Evolutionary conservation across 192 early-diverging fungal genomes (phyloP), one percentile per base, ranked within the genome.

Genomic region (Entomortierella beljakovae): DNA sequence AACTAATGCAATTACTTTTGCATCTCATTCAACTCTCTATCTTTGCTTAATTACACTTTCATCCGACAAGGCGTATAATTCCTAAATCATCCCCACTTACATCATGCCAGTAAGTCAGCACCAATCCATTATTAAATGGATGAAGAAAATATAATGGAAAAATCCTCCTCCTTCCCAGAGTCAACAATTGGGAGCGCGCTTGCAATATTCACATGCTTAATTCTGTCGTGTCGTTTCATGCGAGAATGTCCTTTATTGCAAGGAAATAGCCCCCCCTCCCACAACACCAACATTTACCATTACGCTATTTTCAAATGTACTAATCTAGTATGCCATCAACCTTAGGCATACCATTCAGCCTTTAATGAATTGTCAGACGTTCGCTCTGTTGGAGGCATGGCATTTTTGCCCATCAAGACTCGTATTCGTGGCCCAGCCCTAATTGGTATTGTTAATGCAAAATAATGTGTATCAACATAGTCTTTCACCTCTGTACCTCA

Each of bases 351-450:
- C 81, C 95, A 97, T 81, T 96, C 96, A 5, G 65, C 88, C 34
- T 96, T 93, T 85, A 93, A 93, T 67, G 88, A 92, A 37, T 61
- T 81, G 29, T 66, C 71, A 62, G 80, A 83, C 57, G 85, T 80
- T 64, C 90, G 91, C 59, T 64, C 81, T 53, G 76, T 99, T 61
- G 96, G 94, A 64, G 94, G 94, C 73, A 90, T 99, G 66, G 88
- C 92, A 23, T 68, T 99, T 59, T 84, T 99, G 31, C 97, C 97
- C 11, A 86, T 99, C 64, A 92, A 95, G 72, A 94, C 93, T 8
- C 96, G 96, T 75, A 84, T 90, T 50, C 91, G 93, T 61, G 95
- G 96, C 3, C 92, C 94, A 23, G 92, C 94, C 13, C 92, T 95
- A 9, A 76, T 88, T 43, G 88, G 92, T 94, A 85, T 74, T 72